phyloP scores from a whole-genome alignment of 225 moss, liverwort and hornwort genomes.

The Asterella californica region DNA sequence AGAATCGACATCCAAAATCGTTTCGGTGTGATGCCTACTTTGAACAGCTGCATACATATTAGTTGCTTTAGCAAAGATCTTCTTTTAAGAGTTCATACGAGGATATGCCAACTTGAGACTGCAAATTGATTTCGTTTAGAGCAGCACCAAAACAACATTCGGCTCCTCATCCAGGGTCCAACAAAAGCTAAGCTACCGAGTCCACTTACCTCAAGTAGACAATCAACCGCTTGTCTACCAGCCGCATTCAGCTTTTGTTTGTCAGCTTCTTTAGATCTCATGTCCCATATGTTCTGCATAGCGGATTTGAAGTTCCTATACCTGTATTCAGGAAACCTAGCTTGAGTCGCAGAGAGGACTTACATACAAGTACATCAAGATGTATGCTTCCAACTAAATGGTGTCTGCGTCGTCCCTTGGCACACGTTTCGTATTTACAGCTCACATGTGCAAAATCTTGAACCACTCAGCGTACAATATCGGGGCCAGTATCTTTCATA shows the following conservation, averaged over 20 bases:
- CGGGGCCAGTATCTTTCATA: neutral
- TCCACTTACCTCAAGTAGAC: constrained; percentile 57
- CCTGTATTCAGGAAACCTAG: constrained; percentile 29
- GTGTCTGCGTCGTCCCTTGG: neutral
- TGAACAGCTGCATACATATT: constrained; percentile 55
- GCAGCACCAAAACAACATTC: neutral
- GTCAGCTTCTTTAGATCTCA: constrained; percentile 65
- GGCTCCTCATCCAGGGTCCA: neutral
- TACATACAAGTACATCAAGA: neutral
- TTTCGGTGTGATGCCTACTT: constrained; percentile 82
- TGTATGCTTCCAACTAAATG: neutral
- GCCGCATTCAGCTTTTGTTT: constrained; percentile 58
- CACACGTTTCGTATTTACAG: no score
- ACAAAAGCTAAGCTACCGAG: neutral
- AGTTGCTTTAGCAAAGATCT: neutral
- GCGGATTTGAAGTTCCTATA: constrained; percentile 90
- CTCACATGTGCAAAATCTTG: neutral
- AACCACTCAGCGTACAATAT: no score
- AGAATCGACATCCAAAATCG: constrained; percentile 89
- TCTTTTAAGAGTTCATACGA: neutral
- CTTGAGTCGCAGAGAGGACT: neutral
- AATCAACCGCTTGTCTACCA: constrained; percentile 77
- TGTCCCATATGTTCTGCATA: constrained; percentile 64
- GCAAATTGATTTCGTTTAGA: neutral
- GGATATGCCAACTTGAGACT: neutral